Percentiles rank a stretch among this genome's conserved stretches.
Conservation (phyloP, 148 eudicot genomes). For the Linanthus parryae region DNA sequence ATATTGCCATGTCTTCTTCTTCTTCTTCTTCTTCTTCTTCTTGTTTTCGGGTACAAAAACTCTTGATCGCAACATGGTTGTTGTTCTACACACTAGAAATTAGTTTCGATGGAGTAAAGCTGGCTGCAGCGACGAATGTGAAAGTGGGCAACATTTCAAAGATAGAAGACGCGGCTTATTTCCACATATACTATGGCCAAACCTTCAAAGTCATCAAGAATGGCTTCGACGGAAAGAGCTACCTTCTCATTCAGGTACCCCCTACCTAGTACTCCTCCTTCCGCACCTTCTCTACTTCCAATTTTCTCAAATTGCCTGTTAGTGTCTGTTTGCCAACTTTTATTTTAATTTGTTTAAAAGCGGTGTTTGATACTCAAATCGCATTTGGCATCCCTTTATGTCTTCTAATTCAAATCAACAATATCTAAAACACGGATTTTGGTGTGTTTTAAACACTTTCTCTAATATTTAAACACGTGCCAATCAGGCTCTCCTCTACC, state of each 20-base stretch:
- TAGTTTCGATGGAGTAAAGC: background rate
- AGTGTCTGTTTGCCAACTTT: too few species aligned
- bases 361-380: too few species aligned
- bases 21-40: background rate
- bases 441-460: too few species aligned
- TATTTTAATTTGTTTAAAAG: too few species aligned
- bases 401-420: too few species aligned
- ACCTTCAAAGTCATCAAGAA: constrained; percentile 92
- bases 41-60: background rate
- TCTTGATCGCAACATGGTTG: background rate
- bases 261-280: too few species aligned
- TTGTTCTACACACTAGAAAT: background rate
- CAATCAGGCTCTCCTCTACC: too few species aligned
- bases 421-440: too few species aligned
- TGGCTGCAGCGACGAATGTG: constrained; percentile 3
- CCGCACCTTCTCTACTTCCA: too few species aligned
- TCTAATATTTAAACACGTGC: too few species aligned
- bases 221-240: constrained; percentile 58
- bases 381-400: too few species aligned
- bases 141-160: constrained; percentile 49
- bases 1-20: background rate
- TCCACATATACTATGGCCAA: constrained; percentile 84
- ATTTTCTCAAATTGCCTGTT: too few species aligned
- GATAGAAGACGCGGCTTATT: constrained; percentile 64
- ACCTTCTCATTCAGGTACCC: constrained; percentile 77